Conservation (phyloP, 257 asterid species). For the Nicotiana tabacum region DNA sequence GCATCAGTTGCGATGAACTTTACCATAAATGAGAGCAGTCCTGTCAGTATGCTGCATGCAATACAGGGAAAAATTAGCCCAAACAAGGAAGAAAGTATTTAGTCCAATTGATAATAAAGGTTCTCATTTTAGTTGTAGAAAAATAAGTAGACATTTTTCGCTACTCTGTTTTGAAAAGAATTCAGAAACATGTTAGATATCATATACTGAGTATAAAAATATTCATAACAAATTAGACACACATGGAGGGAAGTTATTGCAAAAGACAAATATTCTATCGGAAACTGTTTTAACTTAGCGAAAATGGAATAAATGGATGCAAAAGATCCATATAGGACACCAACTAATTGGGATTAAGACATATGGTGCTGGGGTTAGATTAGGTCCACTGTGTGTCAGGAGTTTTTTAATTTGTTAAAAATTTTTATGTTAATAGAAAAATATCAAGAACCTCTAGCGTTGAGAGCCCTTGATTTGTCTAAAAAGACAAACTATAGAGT, state of each 20-base stretch:
- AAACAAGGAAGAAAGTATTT: not conserved
- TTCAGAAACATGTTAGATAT: not conserved
- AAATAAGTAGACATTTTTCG: not conserved
- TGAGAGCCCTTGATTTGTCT: not conserved
- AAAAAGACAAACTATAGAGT: not conserved
- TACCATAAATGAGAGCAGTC: conserved; percentile 99
- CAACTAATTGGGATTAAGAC: not conserved
- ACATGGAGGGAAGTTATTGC: not conserved
- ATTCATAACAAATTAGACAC: not conserved
- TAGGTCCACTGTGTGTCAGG: not conserved
- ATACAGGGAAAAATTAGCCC: conserved; percentile 30
- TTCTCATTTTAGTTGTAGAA: not conserved
- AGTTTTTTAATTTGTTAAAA: not conserved
- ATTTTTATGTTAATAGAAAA: not conserved
- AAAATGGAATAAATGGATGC: not conserved
- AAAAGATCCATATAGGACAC: not conserved
- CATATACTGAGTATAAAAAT: not conserved
- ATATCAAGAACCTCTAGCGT: not conserved
- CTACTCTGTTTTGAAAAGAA: not conserved
- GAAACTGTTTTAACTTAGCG: not conserved
- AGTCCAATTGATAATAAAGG: not conserved
- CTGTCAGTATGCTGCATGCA: conserved; percentile 82
- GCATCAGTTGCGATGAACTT: conserved; percentile 20
- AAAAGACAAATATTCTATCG: not conserved
- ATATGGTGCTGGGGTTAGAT: not conserved